Base-by-base conservation (phyloP, 148 eudicot species). In the Rheum nobile region DNA sequence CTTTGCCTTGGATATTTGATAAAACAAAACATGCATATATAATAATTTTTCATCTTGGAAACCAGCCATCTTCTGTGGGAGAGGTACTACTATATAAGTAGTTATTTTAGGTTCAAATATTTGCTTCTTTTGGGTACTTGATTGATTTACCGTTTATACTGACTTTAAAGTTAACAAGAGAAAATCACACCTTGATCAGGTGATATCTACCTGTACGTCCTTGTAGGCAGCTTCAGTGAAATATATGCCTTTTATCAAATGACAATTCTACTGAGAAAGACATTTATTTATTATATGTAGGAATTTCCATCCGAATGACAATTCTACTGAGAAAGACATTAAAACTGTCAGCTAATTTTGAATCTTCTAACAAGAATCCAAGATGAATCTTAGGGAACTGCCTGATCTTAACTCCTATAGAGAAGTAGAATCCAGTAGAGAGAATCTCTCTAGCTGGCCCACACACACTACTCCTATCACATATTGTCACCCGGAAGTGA, bases 281-380 rank as follows among this genome's bases (percentile, higher is more conserved):
- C 8, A 26, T 11, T 73, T 9, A 16, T 46, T 70, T 37, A 1
- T 84, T 76, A 67, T 48, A 42, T 76, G 81, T 91, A 93, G 96
- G 84, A 75, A 77, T 65, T 21, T 65, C 42, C 75, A 14, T 71
- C 72, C 59, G 37, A 70, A 73, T 72, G 81, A 77, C 72, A 68
- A 72, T 71, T 75, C 74, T 55, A 67, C 71, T 75, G 81, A 74
- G 61, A 76, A 77, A 24, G 39, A 35, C 57, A 72, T 70, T 59
- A 67, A 81, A 21, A 47, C 26, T 50, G 77, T 74, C 71, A 67
- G 77, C 39, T 29, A 14, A 74, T 83, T 85, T 77, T 70, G 75
- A 82, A 61, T 65, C 72, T 74, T 38, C 67, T 80, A 76, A 77
- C 71, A 86, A 75, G 79, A 82, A 81, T 48, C 83, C 86, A n/a